Evolutionary conservation across 495 filamentous ascomycete species (phyloP), one percentile per base, ranked within the genome.

Genomic region (Saxophila tyrrhenica): DNA sequence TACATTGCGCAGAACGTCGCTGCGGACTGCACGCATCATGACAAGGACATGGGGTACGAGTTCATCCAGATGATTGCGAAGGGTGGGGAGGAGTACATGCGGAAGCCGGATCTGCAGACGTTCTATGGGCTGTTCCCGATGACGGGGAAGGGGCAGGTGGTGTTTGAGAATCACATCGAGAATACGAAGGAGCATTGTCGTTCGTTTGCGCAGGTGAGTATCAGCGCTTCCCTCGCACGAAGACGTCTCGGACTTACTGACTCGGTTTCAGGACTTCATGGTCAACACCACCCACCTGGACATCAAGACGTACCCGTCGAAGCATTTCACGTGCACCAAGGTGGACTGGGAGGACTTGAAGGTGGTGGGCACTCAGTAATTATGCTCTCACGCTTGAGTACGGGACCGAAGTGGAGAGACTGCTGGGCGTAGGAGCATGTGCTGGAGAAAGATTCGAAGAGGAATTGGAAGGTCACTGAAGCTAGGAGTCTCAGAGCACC

Each of bases 71-170:
- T 29, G 38, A 23, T 69, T 21, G 52, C n/a, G 5, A 20, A 22
- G 13, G 67, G 58, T 8, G 65, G 64, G 1, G 53, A 65, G 10
- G 56, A 51, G 9, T 70, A 70, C 52, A 56, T 70, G 48, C 49
- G 50, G n/a, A 56, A 58, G 23, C 1, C 3, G 1, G 55, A 58
- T 17, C 44, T 68, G 25, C 59, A 60, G 15, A 25, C 43, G 16
- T 68, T 66, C 55, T 53, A 64, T 46, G 17, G 9, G n/a, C 49
- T 54, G 35, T 68, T 66, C 50, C 65, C 67, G 7, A 62, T 70
- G 61, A 66, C 56, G 9, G 51, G 52, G 55, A 67, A 69, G 56
- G 63, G 54, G 22, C 53, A 60, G 54, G 56, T 54, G 23, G 63
- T 63, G 29, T 25, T 69, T 11, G 60, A 66, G 47, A 55, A 53